A percentile compares a stretch with the other conserved stretches of the same genome.
phyloP scores from a whole-genome alignment of 2,329 filamentous ascomycete species.

The Septoria linicola region DNA sequence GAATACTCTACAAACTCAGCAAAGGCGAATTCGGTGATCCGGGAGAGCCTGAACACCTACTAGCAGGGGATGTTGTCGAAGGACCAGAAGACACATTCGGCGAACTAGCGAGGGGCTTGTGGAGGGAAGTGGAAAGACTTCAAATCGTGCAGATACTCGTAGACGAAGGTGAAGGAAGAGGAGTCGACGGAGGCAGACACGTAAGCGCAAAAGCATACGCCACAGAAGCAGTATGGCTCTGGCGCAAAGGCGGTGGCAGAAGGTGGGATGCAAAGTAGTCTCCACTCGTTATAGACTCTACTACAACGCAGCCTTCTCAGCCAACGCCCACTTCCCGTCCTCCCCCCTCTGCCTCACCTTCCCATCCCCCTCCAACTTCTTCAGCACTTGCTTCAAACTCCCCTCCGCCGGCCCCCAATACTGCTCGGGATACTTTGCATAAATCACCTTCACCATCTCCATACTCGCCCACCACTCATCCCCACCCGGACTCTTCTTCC shows the following conservation, averaged over 20 bases:
- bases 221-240: constrained; percentile 85
- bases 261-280: constrained; percentile 50
- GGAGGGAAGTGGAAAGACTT: constrained; percentile 74
- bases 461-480: constrained; percentile 63
- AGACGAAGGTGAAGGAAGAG: constrained; percentile 66
- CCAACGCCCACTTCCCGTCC: constrained; percentile 37
- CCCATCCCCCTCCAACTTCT: constrained; percentile 74
- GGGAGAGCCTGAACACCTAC: constrained; percentile 41
- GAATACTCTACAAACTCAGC: constrained; percentile 80
- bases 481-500: constrained; percentile 27
- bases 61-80: constrained; percentile 22
- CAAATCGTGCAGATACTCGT: constrained; percentile 73
- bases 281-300: neutral
- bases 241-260: constrained; percentile 68
- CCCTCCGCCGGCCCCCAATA: constrained; percentile 73
- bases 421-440: constrained; percentile 72
- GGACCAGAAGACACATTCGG: constrained; percentile 50
- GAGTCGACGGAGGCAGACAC: constrained; percentile 60
- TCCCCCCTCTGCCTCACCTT: constrained; percentile 52
- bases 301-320: constrained; percentile 26
- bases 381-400: constrained; percentile 74
- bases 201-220: constrained; percentile 80
- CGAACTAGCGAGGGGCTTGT: constrained; percentile 70
- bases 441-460: constrained; percentile 86
- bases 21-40: constrained; percentile 64